A percentile compares a stretch with the other conserved stretches of the same genome.
phyloP scores from a whole-genome alignment of 2,329 filamentous ascomycete species.

The Aotearoamyces nothofagi region DNA sequence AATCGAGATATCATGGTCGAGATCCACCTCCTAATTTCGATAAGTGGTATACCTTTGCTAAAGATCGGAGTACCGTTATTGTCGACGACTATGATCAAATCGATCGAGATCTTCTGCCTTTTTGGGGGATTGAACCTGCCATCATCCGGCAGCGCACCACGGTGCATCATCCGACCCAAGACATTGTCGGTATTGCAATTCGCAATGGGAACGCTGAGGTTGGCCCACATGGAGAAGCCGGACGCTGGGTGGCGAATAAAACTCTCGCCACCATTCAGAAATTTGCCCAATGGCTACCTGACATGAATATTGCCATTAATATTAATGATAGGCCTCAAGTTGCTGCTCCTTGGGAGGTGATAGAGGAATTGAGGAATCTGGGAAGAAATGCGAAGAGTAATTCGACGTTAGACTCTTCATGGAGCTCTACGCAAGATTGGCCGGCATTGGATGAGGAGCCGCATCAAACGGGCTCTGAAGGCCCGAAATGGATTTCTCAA shows the following conservation, averaged over 20 bases:
- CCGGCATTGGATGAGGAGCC: slow-evolving; percentile 3
- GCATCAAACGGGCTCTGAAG: slow-evolving; percentile 23
- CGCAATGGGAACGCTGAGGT: slow-evolving; percentile 16
- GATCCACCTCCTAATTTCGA: slow-evolving; percentile 13
- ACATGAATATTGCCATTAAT: slow-evolving; percentile 38
- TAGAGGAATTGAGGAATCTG: slow-evolving; percentile 3
- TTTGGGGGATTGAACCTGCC: slow-evolving; percentile 16
- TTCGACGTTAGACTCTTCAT: slow-evolving; percentile 3
- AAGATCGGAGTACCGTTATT: slow-evolving; percentile 14
- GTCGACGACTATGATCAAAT: slow-evolving; percentile 20
- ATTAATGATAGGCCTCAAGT: slow-evolving; percentile 33
- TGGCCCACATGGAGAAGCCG: slow-evolving; percentile 19
- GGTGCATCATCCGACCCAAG: slow-evolving; percentile 6
- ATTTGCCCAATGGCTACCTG: slow-evolving; percentile 28
- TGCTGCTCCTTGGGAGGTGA: slow-evolving; percentile 18
- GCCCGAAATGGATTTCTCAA: too few relatives aligned
- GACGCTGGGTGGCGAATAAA: slow-evolving; percentile 23
- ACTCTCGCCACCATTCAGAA: slow-evolving; percentile 24
- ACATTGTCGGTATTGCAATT: slow-evolving; percentile 21
- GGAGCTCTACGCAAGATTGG: too few relatives aligned
- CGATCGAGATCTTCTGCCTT: slow-evolving; percentile 17
- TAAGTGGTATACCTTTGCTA: slow-evolving; percentile 19
- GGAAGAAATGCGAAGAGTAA: slow-evolving; percentile 3
- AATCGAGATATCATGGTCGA: slow-evolving; percentile 6
- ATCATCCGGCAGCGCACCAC: slow-evolving; percentile 10